Conservation (phyloP, 345 rosid genomes). For the Brassica napus region DNA sequence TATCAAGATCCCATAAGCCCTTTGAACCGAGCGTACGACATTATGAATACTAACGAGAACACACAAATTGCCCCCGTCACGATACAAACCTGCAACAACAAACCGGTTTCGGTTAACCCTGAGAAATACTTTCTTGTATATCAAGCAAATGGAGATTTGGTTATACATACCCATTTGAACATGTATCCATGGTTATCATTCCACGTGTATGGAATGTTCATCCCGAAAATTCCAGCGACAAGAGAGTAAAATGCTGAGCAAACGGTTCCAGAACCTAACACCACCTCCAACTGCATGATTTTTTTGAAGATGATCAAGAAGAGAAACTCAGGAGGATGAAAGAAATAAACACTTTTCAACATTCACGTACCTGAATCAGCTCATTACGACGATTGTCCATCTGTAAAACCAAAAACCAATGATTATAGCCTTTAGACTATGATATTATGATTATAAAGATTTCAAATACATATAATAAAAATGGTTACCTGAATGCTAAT, state of each 20-base stretch:
- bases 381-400: slow-evolving; percentile 97
- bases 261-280: slow-evolving; percentile 76
- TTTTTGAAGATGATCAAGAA: slow-evolving; percentile 14
- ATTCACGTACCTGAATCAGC: slow-evolving; percentile 73
- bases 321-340: background rate
- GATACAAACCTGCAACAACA: slow-evolving; percentile 61
- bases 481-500: slow-evolving; percentile 82
- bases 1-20: slow-evolving; percentile 62
- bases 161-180: slow-evolving; percentile 70
- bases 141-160: background rate
- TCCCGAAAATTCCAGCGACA: slow-evolving; percentile 84
- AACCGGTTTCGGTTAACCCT: background rate
- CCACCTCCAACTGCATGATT: slow-evolving; percentile 69
- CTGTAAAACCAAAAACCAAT: slow-evolving; percentile 44
- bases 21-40: slow-evolving; percentile 83
- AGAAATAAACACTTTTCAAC: background rate
- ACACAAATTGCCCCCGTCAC: slow-evolving; percentile 47
- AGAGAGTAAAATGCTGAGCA: slow-evolving; percentile 64
- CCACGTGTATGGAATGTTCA: slow-evolving; percentile 96
- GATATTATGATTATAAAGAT: background rate
- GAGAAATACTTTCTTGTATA: background rate
- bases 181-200: slow-evolving; percentile 62
- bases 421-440: background rate
- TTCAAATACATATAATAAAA: slow-evolving; percentile 12
- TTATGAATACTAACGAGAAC: slow-evolving; percentile 49